Conservation (phyloP, 1,139 yeast species). For the Protomyces arabidopsidicola region DNA sequence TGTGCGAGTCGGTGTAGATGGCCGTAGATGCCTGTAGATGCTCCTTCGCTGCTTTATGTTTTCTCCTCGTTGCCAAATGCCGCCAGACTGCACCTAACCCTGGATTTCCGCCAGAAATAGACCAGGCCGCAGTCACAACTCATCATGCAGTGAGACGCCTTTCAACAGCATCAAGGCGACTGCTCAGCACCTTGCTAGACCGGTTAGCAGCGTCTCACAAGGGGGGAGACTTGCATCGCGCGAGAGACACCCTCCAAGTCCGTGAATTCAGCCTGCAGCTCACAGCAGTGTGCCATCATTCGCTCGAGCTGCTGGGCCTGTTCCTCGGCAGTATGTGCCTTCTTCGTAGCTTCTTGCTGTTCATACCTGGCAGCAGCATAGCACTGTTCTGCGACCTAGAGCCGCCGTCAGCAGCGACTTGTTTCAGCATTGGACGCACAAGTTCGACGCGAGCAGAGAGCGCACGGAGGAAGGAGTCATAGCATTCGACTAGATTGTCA, state of each 20-base stretch:
- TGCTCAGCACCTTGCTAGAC: neutral
- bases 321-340: slow-evolving; percentile 1
- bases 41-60: too few species aligned
- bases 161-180: neutral
- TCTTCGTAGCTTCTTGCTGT: slow-evolving; percentile 5
- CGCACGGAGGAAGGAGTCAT: neutral
- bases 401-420: neutral
- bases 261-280: slow-evolving; percentile 13
- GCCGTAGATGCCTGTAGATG: too few species aligned
- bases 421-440: neutral
- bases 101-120: too few species aligned
- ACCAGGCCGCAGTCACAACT: too few species aligned
- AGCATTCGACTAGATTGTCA: slow-evolving; percentile 3
- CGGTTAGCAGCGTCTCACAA: neutral
- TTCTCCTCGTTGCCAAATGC: too few species aligned
- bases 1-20: too few species aligned
- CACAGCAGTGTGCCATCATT: slow-evolving; percentile 11
- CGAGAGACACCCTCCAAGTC: neutral
- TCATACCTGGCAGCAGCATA: slow-evolving; percentile 13
- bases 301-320: slow-evolving; percentile 6
- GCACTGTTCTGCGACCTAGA: slow-evolving; percentile 15
- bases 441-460: slow-evolving; percentile 2
- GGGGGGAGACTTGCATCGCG: neutral
- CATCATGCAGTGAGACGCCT: too few species aligned
- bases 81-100: too few species aligned